phyloP scores from a whole-genome alignment of 192 early-diverging fungal genomes.

The Paraglomus brasilianum region DNA sequence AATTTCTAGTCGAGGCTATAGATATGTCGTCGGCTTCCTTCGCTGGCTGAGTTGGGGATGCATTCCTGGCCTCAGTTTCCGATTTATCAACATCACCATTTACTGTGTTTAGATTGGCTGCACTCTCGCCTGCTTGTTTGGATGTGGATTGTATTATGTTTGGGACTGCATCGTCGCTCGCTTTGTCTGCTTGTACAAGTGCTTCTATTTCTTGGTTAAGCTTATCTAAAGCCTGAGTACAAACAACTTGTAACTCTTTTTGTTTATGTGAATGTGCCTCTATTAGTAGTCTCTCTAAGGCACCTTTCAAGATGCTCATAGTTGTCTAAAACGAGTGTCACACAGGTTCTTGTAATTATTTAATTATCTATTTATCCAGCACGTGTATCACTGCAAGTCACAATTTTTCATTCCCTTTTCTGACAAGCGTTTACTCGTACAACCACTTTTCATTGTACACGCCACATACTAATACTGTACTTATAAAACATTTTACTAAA shows the following conservation, averaged over 20 bases:
- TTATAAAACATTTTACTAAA: too few species aligned
- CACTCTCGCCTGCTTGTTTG: not conserved
- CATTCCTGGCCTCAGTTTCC: not conserved
- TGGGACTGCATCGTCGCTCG: too few species aligned
- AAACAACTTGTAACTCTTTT: constrained; percentile 39
- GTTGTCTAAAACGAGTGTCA: not conserved
- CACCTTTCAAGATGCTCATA: constrained; percentile 49
- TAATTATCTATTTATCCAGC: too few species aligned
- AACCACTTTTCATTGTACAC: too few species aligned
- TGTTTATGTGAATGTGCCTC: constrained; percentile 45
- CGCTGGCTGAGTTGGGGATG: constrained; percentile 8
- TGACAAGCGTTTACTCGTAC: too few species aligned
- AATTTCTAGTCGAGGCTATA: constrained; percentile 17
- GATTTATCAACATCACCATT: not conserved
- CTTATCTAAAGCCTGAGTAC: constrained; percentile 38
- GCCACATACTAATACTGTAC: too few species aligned
- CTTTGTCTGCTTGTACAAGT: constrained; percentile 20
- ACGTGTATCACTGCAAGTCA: too few species aligned
- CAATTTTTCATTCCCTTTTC: too few species aligned
- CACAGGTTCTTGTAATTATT: too few species aligned
- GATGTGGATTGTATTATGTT: not conserved
- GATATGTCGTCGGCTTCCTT: not conserved
- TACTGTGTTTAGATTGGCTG: not conserved
- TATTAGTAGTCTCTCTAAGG: constrained; percentile 46
- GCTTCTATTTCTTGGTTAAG: constrained; percentile 38